These are phyloP conservation scores for Ogataea haglerorum DNA, from an alignment of 805 yeast genomes.

Conservation along the genomic window DNA sequence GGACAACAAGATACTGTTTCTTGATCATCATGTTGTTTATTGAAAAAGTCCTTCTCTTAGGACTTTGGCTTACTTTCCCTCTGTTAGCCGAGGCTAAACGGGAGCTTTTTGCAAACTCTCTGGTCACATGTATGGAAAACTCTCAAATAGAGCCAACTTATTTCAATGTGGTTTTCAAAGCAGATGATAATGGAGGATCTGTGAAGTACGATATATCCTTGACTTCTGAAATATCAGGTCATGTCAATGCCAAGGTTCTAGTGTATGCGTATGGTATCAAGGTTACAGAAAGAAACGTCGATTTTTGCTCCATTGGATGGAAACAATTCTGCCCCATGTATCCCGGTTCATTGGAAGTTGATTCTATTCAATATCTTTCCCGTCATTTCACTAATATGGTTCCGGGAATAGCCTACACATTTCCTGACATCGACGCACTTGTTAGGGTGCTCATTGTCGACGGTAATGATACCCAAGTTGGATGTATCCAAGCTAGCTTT, in stretches of 20 bases:
- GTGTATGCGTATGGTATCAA: constrained; percentile 86
- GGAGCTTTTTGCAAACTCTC: constrained; percentile 59
- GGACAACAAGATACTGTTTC: too few relatives aligned
- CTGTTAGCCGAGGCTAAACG: constrained; percentile 21
- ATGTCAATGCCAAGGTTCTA: constrained; percentile 64
- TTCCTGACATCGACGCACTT: constrained; percentile 83
- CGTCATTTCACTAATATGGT: constrained; percentile 48
- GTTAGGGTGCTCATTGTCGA: constrained; percentile 50
- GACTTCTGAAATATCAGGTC: constrained; percentile 62
- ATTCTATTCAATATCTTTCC: constrained; percentile 61
- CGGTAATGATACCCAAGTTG: constrained; percentile 41
- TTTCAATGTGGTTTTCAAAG: constrained; percentile 74
- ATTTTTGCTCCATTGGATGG: constrained; percentile 68
- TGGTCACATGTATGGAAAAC: constrained; percentile 82
- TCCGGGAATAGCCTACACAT: constrained; percentile 83
- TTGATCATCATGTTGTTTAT: too few relatives aligned
- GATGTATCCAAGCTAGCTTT: constrained; percentile 75
- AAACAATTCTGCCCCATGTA: constrained; percentile 87
- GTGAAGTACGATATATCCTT: constrained; percentile 67
- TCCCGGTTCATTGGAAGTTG: constrained; percentile 78
- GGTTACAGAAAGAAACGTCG: constrained; percentile 53
- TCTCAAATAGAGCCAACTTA: constrained; percentile 69
- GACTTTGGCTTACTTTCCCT: not conserved
- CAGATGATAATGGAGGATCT: constrained; percentile 63
- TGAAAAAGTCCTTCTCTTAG: too few relatives aligned